A percentile compares a stretch with the other conserved stretches of the same genome.
These are phyloP conservation scores for Magnaporthiopsis rhizophila DNA, from an alignment of 2,329 filamentous ascomycete species.

Conservation along the genomic window DNA sequence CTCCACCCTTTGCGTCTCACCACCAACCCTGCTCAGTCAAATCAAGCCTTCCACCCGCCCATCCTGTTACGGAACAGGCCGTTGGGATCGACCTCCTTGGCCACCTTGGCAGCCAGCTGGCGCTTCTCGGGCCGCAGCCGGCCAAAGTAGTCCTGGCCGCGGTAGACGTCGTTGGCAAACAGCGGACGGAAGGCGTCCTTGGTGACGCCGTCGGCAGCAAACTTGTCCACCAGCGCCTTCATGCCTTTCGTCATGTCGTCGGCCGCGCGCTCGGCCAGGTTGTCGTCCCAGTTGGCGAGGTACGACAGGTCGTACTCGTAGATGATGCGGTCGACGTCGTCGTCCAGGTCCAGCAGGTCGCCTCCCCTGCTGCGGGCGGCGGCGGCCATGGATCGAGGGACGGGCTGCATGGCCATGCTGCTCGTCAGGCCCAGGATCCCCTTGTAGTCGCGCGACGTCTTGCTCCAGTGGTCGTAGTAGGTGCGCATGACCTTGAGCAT, in stretches of 20 bases:
- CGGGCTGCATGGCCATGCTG: conserved; percentile 26
- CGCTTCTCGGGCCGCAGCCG: conserved; percentile 27
- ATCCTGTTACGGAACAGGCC: conserved; percentile 31
- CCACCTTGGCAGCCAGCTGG: conserved; percentile 25
- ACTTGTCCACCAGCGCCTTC: conserved; percentile 5
- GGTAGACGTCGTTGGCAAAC: conserved; percentile 36
- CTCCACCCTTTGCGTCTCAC: neutral
- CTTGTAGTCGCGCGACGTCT: conserved; percentile 22
- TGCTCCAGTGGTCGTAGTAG: conserved; percentile 29
- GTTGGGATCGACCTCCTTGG: conserved; percentile 28
- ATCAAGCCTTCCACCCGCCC: conserved; percentile 31
- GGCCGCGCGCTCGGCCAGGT: neutral
- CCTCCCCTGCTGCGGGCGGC: conserved; percentile 27
- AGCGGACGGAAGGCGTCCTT: conserved; percentile 28
- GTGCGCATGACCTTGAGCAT: conserved; percentile 17
- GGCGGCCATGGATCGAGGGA: conserved; percentile 27
- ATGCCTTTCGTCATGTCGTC: conserved; percentile 1
- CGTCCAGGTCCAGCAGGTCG: conserved; percentile 31
- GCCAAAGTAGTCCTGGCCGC: conserved; percentile 34
- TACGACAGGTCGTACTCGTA: conserved; percentile 7
- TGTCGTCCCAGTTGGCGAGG: conserved; percentile 2
- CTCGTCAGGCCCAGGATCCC: conserved; percentile 12
- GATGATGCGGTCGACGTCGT: conserved; percentile 9
- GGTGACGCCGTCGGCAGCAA: conserved; percentile 2
- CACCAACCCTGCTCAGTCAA: too few species aligned